These are phyloP conservation scores for Camelina sativa DNA, from an alignment of 345 rosid species.

Conservation along the genomic window DNA sequence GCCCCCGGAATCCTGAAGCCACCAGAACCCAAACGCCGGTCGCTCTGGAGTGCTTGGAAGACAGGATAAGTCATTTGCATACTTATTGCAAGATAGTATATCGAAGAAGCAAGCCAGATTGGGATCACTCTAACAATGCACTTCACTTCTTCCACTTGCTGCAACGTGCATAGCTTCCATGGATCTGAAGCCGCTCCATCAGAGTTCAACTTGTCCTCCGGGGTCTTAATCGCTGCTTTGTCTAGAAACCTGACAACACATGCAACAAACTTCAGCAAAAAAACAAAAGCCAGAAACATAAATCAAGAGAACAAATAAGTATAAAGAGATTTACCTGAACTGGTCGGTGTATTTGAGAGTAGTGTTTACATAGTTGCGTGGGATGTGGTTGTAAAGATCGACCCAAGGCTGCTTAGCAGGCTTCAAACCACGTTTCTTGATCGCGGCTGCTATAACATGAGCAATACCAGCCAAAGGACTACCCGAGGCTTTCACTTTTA, in stretches of 20 bases:
- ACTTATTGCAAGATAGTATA: conserved; percentile 46
- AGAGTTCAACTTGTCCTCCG: conserved; percentile 44
- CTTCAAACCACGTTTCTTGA: conserved; percentile 57
- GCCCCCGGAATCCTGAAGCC: conserved; percentile 60
- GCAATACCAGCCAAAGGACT: conserved; percentile 72
- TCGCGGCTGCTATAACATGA: conserved; percentile 59
- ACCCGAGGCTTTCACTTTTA: conserved; percentile 72
- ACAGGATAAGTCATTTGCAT: conserved; percentile 61
- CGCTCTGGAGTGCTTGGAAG: conserved; percentile 64
- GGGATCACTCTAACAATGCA: conserved; percentile 64
- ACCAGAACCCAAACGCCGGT: conserved; percentile 54
- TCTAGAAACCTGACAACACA: conserved; percentile 54
- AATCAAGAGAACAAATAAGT: conserved; percentile 8
- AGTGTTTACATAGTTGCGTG: conserved; percentile 33
- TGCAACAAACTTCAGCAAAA: conserved; percentile 33
- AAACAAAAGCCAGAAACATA: conserved; percentile 2
- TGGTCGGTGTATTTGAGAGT: conserved; percentile 45
- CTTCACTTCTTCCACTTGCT: conserved; percentile 75
- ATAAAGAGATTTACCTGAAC: conserved; percentile 34
- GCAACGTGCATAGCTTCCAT: conserved; percentile 66
- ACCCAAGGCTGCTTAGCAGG: conserved; percentile 53
- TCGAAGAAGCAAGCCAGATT: conserved; percentile 56
- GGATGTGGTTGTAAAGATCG: conserved; percentile 45
- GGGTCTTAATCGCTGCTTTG: conserved; percentile 61
- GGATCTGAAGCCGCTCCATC: conserved; percentile 59